Conservation (phyloP, 176 grass and related monocot species). For the Carex littledalei region DNA sequence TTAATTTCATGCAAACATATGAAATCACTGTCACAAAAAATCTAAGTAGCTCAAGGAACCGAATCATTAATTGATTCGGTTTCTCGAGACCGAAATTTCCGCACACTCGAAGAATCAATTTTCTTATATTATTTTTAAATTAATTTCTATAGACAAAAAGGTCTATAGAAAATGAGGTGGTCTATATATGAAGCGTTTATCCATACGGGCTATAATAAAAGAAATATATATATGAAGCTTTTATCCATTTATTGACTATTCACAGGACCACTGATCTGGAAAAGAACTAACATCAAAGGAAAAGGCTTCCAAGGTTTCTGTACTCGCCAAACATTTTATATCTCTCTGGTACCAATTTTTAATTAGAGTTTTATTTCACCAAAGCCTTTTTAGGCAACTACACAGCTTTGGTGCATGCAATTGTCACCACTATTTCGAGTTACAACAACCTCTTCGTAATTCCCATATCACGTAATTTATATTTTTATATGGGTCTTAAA, state of each 20-base stretch:
- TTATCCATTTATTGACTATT: slow-evolving; percentile 5
- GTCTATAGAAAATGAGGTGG: not conserved
- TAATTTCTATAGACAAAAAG: too few species aligned
- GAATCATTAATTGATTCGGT: too few species aligned
- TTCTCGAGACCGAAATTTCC: too few species aligned
- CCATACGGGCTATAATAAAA: not conserved
- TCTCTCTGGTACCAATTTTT: not conserved
- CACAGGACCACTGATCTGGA: slow-evolving; percentile 9
- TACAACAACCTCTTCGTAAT: slow-evolving; percentile 62
- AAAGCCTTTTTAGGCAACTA: slow-evolving; percentile 19
- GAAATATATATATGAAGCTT: not conserved
- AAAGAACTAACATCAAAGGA: slow-evolving; percentile 1
- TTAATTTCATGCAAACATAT: too few species aligned
- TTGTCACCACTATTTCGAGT: slow-evolving; percentile 59
- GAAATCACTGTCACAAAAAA: too few species aligned
- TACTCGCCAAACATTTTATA: slow-evolving; percentile 13
- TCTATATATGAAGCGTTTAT: not conserved
- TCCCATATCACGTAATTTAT: slow-evolving; percentile 14
- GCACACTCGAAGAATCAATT: too few species aligned
- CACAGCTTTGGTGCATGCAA: slow-evolving; percentile 45
- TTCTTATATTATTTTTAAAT: too few species aligned
- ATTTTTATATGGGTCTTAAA: slow-evolving; percentile 4
- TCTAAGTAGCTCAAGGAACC: too few species aligned
- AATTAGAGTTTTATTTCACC: slow-evolving; percentile 13
- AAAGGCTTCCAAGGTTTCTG: slow-evolving; percentile 12